A percentile compares a stretch with the other conserved stretches of the same genome.
Evolutionary conservation across 192 early-diverging fungal genomes (phyloP).

Genomic region (Coemansia sp.): DNA sequence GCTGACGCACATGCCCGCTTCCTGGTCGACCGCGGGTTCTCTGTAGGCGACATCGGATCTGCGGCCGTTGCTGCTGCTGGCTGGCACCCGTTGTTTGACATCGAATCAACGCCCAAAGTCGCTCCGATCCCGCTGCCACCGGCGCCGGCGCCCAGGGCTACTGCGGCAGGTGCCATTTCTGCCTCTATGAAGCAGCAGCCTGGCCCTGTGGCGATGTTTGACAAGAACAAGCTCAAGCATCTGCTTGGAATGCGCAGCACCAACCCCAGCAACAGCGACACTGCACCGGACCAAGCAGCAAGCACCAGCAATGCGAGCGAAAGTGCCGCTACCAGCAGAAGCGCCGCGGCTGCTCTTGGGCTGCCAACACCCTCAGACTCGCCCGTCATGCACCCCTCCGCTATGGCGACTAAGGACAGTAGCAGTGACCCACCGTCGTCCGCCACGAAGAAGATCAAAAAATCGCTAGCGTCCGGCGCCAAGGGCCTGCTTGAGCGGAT

Average conservation of each 20-base stretch:
- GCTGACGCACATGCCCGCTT: constrained; percentile 27
- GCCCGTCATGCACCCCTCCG: constrained; percentile 11
- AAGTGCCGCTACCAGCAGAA: neutral
- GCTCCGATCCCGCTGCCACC: constrained; percentile 32
- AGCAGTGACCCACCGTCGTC: neutral
- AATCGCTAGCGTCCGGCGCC: constrained; percentile 10
- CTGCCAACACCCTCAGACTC: constrained; percentile 35
- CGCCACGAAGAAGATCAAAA: constrained; percentile 1
- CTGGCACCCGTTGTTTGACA: constrained; percentile 39
- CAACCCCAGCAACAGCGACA: neutral
- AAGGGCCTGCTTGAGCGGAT: constrained; percentile 49
- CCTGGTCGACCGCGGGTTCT: constrained; percentile 21
- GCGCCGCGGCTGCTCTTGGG: neutral
- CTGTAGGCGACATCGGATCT: neutral
- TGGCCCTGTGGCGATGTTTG: constrained; percentile 23
- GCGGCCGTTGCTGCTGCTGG: neutral
- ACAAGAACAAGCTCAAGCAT: constrained; percentile 36
- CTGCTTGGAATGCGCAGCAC: constrained; percentile 19
- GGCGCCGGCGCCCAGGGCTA: neutral
- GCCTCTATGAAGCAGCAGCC: neutral
- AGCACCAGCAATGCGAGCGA: neutral
- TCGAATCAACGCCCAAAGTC: constrained; percentile 26
- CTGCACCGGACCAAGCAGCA: neutral
- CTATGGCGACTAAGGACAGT: neutral
- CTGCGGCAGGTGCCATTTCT: too few species aligned